These are phyloP conservation scores for Plasmodium cynomolgi DNA, from an alignment of 169 alveolate species.

Conservation along the genomic window DNA sequence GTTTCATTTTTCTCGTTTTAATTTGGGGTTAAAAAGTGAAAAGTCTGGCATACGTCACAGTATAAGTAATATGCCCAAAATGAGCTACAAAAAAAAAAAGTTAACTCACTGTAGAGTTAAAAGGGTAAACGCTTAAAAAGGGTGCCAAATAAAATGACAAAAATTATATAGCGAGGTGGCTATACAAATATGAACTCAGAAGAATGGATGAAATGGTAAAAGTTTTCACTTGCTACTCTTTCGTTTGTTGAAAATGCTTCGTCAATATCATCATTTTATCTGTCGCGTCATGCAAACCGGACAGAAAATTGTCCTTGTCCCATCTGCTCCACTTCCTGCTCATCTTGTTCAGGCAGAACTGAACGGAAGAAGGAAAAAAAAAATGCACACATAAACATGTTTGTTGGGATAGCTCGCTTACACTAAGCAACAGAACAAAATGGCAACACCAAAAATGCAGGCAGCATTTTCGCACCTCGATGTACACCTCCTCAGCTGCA, in stretches of 20 bases:
- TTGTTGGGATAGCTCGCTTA: not conserved
- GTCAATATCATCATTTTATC: constrained; percentile 73
- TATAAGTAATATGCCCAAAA: not conserved
- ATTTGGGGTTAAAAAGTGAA: not conserved
- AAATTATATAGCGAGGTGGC: not conserved
- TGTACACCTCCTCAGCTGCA: not conserved
- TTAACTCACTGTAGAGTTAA: not conserved
- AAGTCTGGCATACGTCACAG: not conserved
- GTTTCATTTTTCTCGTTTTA: not conserved
- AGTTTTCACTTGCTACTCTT: not conserved
- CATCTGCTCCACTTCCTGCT: constrained; percentile 72
- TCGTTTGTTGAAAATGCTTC: constrained; percentile 48
- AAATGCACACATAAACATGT: not conserved
- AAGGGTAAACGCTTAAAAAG: not conserved
- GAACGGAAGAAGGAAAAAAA: not conserved
- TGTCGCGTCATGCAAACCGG: constrained; percentile 64
- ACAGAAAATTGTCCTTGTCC: constrained; percentile 70
- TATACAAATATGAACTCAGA: not conserved
- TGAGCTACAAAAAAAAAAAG: not conserved
- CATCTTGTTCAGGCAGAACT: constrained; percentile 63
- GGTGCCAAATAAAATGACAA: not conserved
- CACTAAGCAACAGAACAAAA: not conserved
- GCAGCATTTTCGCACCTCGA: not conserved
- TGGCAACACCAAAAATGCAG: not conserved
- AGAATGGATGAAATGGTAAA: not conserved